Evolutionary conservation across 805 yeast species (phyloP).

Genomic region (Saturnispora bothae): DNA sequence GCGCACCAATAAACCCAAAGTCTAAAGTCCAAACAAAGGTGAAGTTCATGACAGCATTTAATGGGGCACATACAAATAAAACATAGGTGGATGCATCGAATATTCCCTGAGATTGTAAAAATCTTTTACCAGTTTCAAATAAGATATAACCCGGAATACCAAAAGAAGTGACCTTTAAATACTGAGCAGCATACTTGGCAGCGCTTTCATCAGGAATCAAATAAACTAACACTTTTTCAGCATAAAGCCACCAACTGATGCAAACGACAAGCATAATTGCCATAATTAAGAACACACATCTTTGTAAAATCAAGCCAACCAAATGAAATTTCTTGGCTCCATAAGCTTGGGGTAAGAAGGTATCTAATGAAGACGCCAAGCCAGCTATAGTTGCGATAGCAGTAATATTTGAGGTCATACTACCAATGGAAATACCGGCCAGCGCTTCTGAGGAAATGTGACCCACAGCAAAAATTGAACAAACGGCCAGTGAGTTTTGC

Average conservation of each 20-base stretch:
- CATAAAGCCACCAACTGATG: slow-evolving; percentile 48
- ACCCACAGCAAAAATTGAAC: slow-evolving; percentile 70
- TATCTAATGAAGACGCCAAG: slow-evolving; percentile 67
- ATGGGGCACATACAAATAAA: slow-evolving; percentile 59
- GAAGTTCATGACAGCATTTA: slow-evolving; percentile 60
- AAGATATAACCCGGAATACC: slow-evolving; percentile 63
- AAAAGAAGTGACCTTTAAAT: slow-evolving; percentile 42
- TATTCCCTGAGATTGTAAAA: slow-evolving; percentile 65
- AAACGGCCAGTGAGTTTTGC: slow-evolving; percentile 65
- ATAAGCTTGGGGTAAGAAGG: slow-evolving; percentile 68
- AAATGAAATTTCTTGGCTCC: slow-evolving; percentile 54
- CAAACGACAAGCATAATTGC: slow-evolving; percentile 45
- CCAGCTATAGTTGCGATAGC: slow-evolving; percentile 72
- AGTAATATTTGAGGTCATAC: slow-evolving; percentile 70
- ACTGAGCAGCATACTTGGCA: slow-evolving; percentile 45
- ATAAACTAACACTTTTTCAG: slow-evolving; percentile 35
- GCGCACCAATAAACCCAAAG: slow-evolving; percentile 67
- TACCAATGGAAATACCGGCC: slow-evolving; percentile 66
- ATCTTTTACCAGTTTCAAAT: slow-evolving; percentile 66
- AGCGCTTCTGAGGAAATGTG: slow-evolving; percentile 59
- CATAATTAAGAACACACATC: slow-evolving; percentile 51
- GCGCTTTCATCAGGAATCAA: slow-evolving; percentile 36
- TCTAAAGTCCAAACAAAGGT: slow-evolving; percentile 60
- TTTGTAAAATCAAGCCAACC: slow-evolving; percentile 59
- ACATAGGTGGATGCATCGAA: slow-evolving; percentile 75